Evolutionary conservation across 768 basidiomycete genomes (phyloP), one percentile per base, ranked within the genome.

Genomic region (Podaxis carcinomalis): DNA sequence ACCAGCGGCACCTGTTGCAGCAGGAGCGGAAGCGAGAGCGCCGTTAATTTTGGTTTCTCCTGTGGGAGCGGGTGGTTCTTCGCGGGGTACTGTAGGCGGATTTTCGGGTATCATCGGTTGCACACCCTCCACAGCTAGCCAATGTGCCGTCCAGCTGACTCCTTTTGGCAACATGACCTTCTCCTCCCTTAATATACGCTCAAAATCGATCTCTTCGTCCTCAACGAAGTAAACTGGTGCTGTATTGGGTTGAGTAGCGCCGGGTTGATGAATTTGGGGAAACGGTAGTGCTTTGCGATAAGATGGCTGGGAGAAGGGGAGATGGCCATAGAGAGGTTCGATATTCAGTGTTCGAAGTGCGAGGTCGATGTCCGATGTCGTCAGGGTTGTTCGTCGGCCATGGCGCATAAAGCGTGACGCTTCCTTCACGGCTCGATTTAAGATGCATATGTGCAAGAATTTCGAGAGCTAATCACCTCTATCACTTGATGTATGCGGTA

Each of bases 121-220:
- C 11, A 99, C 91, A 25, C 97, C 97, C 67, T 99, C 97, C 40
- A 99, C 94, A 0, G 95, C 95, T 35, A 99, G 81, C 97, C 97
- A 99, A 70, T 99, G 97, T 1, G 97, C 95, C 0, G 88, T 90
- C 89, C 92, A 95, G 65, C 80, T 86, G 58, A 92, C 87, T 44
- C 88, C 89, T 66, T 89, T 87, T 0, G 93, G 92, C 6, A 95
- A 74, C 1, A 83, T 78, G 37, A 94, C 87, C 72, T 94, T 90
- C 71, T 93, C 92, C 67, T 93, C 91, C 57, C 91, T 84, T 44
- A 98, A 74, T 9, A 95, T 87, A 56, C 88, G 92, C 69, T 95
- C 92, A 67, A 99, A 94, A 74, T 98, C 97, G 51, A 99, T 89
- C 73, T 98, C 97, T 66, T 98, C 95, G 70, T 99, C 97, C 62